Base-by-base conservation (phyloP, 148 eudicot genomes). In the Camellia japonica region DNA sequence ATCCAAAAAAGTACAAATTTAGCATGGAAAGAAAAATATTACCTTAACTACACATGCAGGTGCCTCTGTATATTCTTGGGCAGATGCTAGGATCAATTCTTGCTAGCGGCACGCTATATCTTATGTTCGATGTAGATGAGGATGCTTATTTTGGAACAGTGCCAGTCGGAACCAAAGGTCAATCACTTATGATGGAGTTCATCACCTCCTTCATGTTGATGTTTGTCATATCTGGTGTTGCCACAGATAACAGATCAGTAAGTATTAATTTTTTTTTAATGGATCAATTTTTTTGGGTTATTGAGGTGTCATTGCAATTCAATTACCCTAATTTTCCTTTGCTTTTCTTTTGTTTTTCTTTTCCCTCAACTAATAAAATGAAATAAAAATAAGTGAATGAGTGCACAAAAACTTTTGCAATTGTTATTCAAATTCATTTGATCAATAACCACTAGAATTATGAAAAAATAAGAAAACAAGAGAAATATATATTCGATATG, bases 171-270 rank as follows among this genome's bases (percentile, higher is more conserved):
- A 85, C 91, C 14, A 71, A 87, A 62, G 75, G 80, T 59, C 92
- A 86, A 75, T 71, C 91, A 11, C 51, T 91, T 4, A 75, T 77
- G 2, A 75, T 88, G 71, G 95, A 91, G 78, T 81, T 91, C 58
- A 80, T 91, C 75, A 82, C 81, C 54, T 78, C 90, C 2, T 91
- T 88, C 80, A 82, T 88, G 71, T 79, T 91, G 68, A 90, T 90
- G 94, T 91, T 89, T 72, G 92, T 89, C 81, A 88, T 91, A 43
- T 91, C 90, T 74, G 92, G 93, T 61, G 85, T 85, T 76, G 91
- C 90, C 85, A 85, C 90, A 2, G 95, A 91, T 77, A 87, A 83
- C 52, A 78, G 93, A 88, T 10, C 70, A 6, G 85, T 84, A 54
- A 15, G 54, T 16, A 2, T n/a, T 16, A 54, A 18, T 23, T 9